phyloP scores from a whole-genome alignment of 345 rosid genomes.

The Corchorus olitorius region DNA sequence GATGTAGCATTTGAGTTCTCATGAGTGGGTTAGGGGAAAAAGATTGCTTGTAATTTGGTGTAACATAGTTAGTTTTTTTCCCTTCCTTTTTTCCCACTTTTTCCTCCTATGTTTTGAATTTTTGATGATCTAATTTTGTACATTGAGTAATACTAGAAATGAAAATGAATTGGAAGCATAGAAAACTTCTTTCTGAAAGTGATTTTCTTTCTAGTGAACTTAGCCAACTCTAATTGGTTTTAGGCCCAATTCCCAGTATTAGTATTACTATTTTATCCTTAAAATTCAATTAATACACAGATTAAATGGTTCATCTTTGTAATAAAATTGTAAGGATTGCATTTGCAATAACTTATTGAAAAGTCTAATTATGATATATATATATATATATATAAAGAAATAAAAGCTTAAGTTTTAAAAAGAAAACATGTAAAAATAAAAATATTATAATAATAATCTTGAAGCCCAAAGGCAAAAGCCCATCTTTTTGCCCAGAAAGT shows the following conservation, averaged over 20 bases:
- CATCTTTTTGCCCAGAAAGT: not conserved
- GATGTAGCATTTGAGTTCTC: conserved; percentile 11
- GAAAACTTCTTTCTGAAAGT: not conserved
- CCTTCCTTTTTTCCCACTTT: not conserved
- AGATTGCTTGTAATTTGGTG: conserved; percentile 28
- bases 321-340: no score
- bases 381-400: no score
- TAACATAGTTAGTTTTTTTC: conserved; percentile 32
- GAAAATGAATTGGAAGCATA: conserved; percentile 24
- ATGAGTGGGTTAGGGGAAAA: not conserved
- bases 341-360: no score
- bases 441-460: not conserved
- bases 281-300: no score
- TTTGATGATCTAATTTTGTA: conserved; percentile 32
- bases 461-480: not conserved
- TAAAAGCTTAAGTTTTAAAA: not conserved
- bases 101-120: not conserved
- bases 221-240: no score
- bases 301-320: no score
- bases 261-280: no score
- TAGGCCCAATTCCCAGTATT: no score
- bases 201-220: not conserved
- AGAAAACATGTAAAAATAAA: not conserved
- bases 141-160: conserved; percentile 22
- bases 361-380: no score